phyloP scores from a whole-genome alignment of 208 protist species.

The Crithidia sp. region DNA sequence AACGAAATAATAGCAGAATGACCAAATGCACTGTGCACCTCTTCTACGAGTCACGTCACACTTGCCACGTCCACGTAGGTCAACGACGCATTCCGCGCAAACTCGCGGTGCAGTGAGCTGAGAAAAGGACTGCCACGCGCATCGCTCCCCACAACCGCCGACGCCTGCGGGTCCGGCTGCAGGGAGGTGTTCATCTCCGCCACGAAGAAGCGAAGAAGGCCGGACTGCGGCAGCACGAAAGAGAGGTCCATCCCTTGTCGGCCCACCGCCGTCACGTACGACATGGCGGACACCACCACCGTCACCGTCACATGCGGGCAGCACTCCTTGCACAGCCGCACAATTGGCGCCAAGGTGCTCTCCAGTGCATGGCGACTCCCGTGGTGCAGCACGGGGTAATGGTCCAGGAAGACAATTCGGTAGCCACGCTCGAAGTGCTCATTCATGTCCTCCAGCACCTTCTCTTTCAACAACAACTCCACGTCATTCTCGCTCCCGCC shows the following conservation, averaged over 20 bases:
- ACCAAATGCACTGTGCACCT: no score
- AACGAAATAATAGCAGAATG: no score
- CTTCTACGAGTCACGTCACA: constrained; percentile 8
- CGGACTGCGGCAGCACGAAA: constrained; percentile 63
- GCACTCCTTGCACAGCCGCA: constrained; percentile 37
- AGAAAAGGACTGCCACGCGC: constrained; percentile 23
- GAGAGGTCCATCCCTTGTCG: constrained; percentile 44
- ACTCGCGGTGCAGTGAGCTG: constrained; percentile 32
- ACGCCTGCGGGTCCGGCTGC: constrained; percentile 49
- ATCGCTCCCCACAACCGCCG: constrained; percentile 66
- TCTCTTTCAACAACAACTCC: constrained; percentile 15
- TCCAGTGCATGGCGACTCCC: constrained; percentile 51
- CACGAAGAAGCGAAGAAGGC: constrained; percentile 67
- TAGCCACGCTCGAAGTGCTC: constrained; percentile 61
- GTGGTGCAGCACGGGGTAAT: constrained; percentile 84
- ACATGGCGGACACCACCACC: constrained; percentile 81
- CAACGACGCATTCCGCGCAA: constrained; percentile 40
- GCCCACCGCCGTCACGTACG: constrained; percentile 56
- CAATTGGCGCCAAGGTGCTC: constrained; percentile 47
- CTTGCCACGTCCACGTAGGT: constrained; percentile 38
- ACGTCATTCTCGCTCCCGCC: not conserved
- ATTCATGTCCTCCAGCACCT: constrained; percentile 31
- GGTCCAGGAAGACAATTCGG: constrained; percentile 78
- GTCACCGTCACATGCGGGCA: constrained; percentile 42
- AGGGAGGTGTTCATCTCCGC: constrained; percentile 70